Percentiles rank a stretch among this genome's conserved stretches.
Conservation (phyloP, 768 basidiomycete species). For the Amanita pallidorosea region DNA sequence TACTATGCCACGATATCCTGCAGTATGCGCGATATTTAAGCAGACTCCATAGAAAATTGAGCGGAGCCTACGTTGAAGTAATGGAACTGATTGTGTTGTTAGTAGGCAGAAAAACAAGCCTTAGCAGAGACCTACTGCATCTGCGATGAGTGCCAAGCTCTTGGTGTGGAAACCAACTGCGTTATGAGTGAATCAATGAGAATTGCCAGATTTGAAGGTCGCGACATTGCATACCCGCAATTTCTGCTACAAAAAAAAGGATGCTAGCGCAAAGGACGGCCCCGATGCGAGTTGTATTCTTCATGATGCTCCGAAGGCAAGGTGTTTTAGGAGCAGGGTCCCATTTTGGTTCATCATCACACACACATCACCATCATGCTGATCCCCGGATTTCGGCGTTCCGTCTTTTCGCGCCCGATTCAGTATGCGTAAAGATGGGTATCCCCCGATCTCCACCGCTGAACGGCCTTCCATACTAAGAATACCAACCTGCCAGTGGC, state of each 20-base stretch:
- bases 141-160: conserved; percentile 45
- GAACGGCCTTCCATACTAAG: no score
- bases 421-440: no score
- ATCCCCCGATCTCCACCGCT: no score
- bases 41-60: background rate
- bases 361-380: no score
- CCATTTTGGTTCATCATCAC: no score
- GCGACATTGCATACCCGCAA: conserved; percentile 22
- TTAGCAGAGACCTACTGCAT: conserved; percentile 30
- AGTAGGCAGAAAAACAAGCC: conserved; percentile 1
- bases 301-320: conserved; percentile 19
- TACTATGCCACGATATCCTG: conserved; percentile 41
- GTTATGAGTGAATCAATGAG: background rate
- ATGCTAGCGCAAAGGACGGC: conserved; percentile 35
- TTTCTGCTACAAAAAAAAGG: conserved; percentile 39
- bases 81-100: conserved; percentile 30
- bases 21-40: background rate
- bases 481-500: no score
- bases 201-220: background rate
- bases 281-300: conserved; percentile 36
- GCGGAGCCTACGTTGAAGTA: conserved; percentile 33
- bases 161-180: conserved; percentile 45
- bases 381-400: no score
- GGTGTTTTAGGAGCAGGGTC: background rate
- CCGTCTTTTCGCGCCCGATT: no score